phyloP scores from a whole-genome alignment of 2,329 filamentous ascomycete genomes.

The Neonectria hederae region DNA sequence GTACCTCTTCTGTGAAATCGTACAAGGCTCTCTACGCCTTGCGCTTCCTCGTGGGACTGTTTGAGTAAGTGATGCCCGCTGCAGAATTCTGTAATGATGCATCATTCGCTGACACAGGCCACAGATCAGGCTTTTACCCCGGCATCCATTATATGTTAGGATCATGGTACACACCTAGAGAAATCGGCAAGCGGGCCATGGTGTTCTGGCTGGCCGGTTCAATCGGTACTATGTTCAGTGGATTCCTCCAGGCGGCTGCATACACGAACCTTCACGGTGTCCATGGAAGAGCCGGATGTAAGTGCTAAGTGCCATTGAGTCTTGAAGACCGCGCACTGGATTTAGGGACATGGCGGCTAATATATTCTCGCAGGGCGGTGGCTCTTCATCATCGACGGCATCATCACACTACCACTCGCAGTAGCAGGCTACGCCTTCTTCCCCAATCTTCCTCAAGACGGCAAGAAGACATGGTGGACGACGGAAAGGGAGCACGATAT shows the following conservation, averaged over 20 bases:
- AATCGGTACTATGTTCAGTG: conserved; percentile 27
- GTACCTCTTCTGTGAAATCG: conserved; percentile 22
- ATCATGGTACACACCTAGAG: conserved; percentile 36
- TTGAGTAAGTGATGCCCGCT: conserved; percentile 25
- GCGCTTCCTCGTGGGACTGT: conserved; percentile 29
- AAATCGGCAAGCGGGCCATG: conserved; percentile 34
- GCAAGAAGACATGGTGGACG: conserved; percentile 32
- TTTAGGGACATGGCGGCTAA: conserved; percentile 3
- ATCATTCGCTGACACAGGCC: not conserved
- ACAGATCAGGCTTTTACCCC: conserved; percentile 29
- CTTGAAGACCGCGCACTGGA: no score
- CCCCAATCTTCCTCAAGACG: conserved; percentile 31
- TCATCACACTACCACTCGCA: conserved; percentile 30
- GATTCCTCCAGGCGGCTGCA: conserved; percentile 30
- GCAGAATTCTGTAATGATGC: not conserved
- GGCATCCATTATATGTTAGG: conserved; percentile 35
- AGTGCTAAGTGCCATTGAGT: not conserved
- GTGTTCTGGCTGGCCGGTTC: conserved; percentile 35
- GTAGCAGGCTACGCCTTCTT: conserved; percentile 28
- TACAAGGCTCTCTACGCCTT: conserved; percentile 25
- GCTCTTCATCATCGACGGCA: conserved; percentile 32
- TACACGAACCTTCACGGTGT: conserved; percentile 30
- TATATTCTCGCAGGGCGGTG: conserved; percentile 20
- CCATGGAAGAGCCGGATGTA: conserved; percentile 28
- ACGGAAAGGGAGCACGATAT: conserved; percentile 29